phyloP scores from a whole-genome alignment of 2,329 filamentous ascomycete species.

The Keithomyces neogunnii region DNA sequence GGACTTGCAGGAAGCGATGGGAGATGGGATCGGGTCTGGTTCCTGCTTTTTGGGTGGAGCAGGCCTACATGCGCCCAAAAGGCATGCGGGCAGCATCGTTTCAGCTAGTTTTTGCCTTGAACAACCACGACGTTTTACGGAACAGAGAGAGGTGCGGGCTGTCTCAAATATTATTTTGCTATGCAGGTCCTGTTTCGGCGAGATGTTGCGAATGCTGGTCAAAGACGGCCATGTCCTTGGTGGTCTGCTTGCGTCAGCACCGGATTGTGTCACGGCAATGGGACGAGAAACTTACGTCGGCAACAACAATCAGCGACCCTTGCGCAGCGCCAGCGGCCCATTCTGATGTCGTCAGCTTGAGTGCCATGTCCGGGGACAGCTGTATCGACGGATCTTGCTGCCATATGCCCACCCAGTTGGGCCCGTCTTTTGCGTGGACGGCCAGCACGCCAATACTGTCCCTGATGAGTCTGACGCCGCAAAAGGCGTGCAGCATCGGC shows the following conservation, averaged over 20 bases:
- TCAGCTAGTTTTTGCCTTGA: too few species aligned
- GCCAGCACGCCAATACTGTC: conserved; percentile 6
- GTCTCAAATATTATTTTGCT: background rate
- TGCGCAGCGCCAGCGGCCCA: background rate
- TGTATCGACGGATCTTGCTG: conserved; percentile 3
- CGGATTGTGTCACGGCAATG: background rate
- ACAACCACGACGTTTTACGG: too few species aligned
- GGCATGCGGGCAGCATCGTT: too few species aligned
- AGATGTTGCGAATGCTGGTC: background rate
- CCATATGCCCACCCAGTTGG: conserved; percentile 6
- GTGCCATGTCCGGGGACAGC: background rate
- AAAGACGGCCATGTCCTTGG: conserved; percentile 15
- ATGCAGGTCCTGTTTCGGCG: background rate
- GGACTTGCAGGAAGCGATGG: background rate
- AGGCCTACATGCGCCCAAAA: too few species aligned
- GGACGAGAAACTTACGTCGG: conserved; percentile 6
- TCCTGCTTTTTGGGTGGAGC: background rate
- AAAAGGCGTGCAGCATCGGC: background rate
- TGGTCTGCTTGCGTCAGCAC: background rate
- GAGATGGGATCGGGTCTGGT: background rate
- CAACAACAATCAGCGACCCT: conserved; percentile 3
- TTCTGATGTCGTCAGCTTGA: conserved; percentile 3
- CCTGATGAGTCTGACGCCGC: conserved; percentile 5
- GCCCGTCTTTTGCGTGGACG: conserved; percentile 6
- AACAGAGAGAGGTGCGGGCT: background rate